Evolutionary conservation across 148 eudicot species (phyloP), one percentile per base, ranked within the genome.

Genomic region (Nepenthes gracilis): DNA sequence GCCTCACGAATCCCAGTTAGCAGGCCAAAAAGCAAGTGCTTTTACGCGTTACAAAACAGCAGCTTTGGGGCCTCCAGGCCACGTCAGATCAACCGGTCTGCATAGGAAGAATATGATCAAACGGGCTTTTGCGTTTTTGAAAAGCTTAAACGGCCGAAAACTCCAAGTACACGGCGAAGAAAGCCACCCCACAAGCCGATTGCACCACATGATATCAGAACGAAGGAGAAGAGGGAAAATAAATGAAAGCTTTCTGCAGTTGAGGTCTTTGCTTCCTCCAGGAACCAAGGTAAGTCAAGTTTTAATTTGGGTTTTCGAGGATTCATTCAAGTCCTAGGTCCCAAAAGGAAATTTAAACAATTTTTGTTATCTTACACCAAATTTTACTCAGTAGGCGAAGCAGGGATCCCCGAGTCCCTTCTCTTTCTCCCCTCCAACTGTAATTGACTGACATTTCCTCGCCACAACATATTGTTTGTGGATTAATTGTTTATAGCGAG

Each of bases 201-300:
- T 86, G 70, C 88, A 88, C 55, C 99, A 93, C 50, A 85, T 86
- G 86, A 86, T 93, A 37, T 77, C 87, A 0, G 99, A 93, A 65
- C 71, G 99, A 60, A 79, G 73, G 65, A 69, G 99, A 36, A 72
- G 99, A 40, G 91, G 86, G 65, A 93, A 93, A 58, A 82, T 88
- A 53, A 93, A 86, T 53, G 96, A 88, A 23, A 93, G 89, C 75
- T 86, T 93, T 43, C 91, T 80, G 55, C 75, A 78, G 2, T 70
- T 93, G 64, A 77, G 95, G 71, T 74, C 92, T 52, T 69, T 93
- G 43, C 84, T 83, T 50, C 88, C 88, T 65, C 71, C 78, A 0
- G 80, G 88, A 49, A 63, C 88, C n/a, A 83, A 83, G 88, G 88
- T 83, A 74, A 13, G 33, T 8, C 4, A 52, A 14, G 13, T 4